Evolutionary conservation across 345 rosid genomes (phyloP).

Genomic region (Aquilaria yunnanensis): DNA sequence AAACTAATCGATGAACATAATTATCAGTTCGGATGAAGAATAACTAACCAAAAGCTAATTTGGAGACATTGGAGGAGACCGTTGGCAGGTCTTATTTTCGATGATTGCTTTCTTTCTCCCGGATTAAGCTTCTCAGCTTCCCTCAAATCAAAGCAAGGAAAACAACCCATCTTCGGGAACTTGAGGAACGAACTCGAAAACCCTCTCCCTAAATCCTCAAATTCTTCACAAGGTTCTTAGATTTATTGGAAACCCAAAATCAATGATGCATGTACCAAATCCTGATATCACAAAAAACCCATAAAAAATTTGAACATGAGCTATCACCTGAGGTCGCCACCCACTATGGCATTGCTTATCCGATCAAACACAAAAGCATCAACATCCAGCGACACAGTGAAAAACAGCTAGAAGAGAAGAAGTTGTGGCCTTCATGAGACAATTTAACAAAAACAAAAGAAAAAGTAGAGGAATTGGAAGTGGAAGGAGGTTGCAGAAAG

Average conservation of each 20-base stretch:
- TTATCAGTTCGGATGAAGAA: background rate
- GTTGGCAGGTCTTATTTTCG: constrained; percentile 43
- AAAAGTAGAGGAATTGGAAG: too few species aligned
- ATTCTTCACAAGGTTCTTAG: background rate
- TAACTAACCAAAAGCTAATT: constrained; percentile 62
- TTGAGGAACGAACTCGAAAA: too few species aligned
- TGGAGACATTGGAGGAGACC: constrained; percentile 52
- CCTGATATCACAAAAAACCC: constrained; percentile 14
- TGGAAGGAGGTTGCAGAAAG: background rate
- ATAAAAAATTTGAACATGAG: background rate
- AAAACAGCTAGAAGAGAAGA: background rate
- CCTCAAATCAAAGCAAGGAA: too few species aligned
- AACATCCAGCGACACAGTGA: constrained; percentile 8
- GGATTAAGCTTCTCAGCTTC: constrained; percentile 76
- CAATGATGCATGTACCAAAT: constrained; percentile 17
- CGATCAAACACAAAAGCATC: constrained; percentile 16
- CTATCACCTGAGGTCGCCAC: too few species aligned
- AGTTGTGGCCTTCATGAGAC: background rate
- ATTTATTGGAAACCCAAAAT: constrained; percentile 5
- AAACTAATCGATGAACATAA: background rate
- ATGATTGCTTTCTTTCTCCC: constrained; percentile 40
- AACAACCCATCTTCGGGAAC: too few species aligned
- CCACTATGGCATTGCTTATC: constrained; percentile 2
- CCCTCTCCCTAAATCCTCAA: too few species aligned
- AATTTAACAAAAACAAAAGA: background rate